phyloP scores from a whole-genome alignment of 1,139 yeast species.

The Schizosaccharomyces versatilis region DNA sequence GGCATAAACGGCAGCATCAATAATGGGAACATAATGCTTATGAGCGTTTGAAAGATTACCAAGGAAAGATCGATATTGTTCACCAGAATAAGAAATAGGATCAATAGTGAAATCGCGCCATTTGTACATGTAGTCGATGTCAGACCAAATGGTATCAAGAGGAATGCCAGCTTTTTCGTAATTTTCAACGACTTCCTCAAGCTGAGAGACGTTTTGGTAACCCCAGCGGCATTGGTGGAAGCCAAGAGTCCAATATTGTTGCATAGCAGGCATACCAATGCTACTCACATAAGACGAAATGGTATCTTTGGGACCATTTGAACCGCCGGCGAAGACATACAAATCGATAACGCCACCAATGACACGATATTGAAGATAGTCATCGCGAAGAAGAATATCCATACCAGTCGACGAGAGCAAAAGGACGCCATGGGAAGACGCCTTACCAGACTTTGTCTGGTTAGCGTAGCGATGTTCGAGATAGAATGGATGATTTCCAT shows the following conservation, averaged over 20 bases:
- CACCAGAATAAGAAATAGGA: slow-evolving; percentile 17
- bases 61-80: not conserved
- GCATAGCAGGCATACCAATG: slow-evolving; percentile 20
- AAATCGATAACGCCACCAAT: slow-evolving; percentile 18
- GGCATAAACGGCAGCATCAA: slow-evolving; percentile 46
- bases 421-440: slow-evolving; percentile 12
- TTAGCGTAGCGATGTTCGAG: slow-evolving; percentile 15
- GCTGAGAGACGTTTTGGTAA: slow-evolving; percentile 67
- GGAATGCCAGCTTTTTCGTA: slow-evolving; percentile 61
- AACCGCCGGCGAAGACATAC: slow-evolving; percentile 21
- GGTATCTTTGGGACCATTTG: slow-evolving; percentile 17
- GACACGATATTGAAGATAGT: slow-evolving; percentile 16
- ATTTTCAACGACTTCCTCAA: slow-evolving; percentile 37
- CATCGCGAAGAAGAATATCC: slow-evolving; percentile 14
- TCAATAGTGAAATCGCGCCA: slow-evolving; percentile 21
- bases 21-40: slow-evolving; percentile 35
- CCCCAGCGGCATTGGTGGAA: slow-evolving; percentile 96
- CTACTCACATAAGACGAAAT: slow-evolving; percentile 17
- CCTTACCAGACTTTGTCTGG: not conserved
- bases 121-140: slow-evolving; percentile 46
- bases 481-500: slow-evolving; percentile 18
- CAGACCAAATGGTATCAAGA: slow-evolving; percentile 82
- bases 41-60: slow-evolving; percentile 16
- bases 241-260: slow-evolving; percentile 34
- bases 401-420: slow-evolving; percentile 14